Conservation (phyloP, 768 basidiomycete species). For the Pisolithus marmoratus region DNA sequence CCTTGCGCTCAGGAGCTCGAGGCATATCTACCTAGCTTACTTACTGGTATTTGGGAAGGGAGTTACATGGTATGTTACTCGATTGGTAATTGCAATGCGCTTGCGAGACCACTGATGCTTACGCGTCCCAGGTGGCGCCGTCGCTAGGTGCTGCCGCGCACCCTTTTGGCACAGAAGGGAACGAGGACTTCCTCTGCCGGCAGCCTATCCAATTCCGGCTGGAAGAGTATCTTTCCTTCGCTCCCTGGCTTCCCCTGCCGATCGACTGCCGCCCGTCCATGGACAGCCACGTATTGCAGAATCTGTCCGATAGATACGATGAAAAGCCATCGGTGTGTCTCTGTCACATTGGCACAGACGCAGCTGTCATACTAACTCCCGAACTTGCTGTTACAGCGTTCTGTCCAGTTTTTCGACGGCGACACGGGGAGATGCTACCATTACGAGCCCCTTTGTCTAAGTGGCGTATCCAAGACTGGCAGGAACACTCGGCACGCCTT, state of each 20-base stretch:
- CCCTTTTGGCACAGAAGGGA: constrained; percentile 4
- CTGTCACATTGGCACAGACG: background rate
- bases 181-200: constrained; percentile 36
- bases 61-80: constrained; percentile 44
- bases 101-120: constrained; percentile 11
- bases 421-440: constrained; percentile 17
- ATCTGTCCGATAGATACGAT: constrained; percentile 15
- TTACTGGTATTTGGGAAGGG: constrained; percentile 59
- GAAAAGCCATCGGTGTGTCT: constrained; percentile 20
- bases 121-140: constrained; percentile 22
- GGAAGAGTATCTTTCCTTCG: constrained; percentile 39
- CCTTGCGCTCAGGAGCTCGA: constrained; percentile 21
- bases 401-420: constrained; percentile 22
- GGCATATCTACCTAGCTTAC: constrained; percentile 37
- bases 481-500: constrained; percentile 26
- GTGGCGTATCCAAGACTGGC: constrained; percentile 20
- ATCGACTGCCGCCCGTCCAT: constrained; percentile 14
- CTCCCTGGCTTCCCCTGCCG: constrained; percentile 31
- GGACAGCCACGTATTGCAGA: constrained; percentile 19
- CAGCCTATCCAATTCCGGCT: constrained; percentile 48
- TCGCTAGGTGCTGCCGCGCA: constrained; percentile 9
- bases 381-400: constrained; percentile 8
- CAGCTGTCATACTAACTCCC: constrained; percentile 17
- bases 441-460: constrained; percentile 28
- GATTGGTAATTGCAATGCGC: constrained; percentile 10